A percentile compares a stretch with the other conserved stretches of the same genome.
These are phyloP conservation scores for Rhizopogon salebrosus DNA, from an alignment of 768 basidiomycete genomes.

Conservation along the genomic window DNA sequence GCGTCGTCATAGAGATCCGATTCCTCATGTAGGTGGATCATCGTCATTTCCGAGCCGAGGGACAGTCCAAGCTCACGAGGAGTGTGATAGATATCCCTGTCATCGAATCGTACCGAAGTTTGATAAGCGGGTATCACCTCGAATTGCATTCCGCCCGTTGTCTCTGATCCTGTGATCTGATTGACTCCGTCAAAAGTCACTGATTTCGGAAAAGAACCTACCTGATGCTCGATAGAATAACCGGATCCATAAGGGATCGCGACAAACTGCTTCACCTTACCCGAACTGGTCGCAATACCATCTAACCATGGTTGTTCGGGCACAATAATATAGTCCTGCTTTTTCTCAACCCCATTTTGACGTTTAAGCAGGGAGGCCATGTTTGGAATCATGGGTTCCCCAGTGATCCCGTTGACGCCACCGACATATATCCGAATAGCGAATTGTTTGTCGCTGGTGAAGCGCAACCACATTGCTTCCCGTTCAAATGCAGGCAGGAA, in stretches of 20 bases:
- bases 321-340: conserved; percentile 20
- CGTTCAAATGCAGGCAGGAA: conserved; percentile 23
- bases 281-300: conserved; percentile 18
- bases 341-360: neutral
- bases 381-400: conserved; percentile 4
- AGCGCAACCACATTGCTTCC: conserved; percentile 27
- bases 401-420: conserved; percentile 25
- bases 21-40: neutral
- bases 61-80: neutral
- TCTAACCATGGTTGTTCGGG: conserved; percentile 4
- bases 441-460: conserved; percentile 1
- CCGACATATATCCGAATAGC: conserved; percentile 26
- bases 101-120: neutral
- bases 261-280: conserved; percentile 10
- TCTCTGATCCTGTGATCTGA: neutral
- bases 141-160: conserved; percentile 10
- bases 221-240: conserved; percentile 19
- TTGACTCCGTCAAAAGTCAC: neutral
- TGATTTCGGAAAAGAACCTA: neutral
- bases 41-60: neutral
- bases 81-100: neutral
- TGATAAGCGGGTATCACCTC: conserved; percentile 1
- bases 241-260: conserved; percentile 21
- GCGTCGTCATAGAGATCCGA: conserved; percentile 83
- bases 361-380: neutral